Conservation (phyloP, 352 stramenopile genomes). For the Globisporangium cystogenes region DNA sequence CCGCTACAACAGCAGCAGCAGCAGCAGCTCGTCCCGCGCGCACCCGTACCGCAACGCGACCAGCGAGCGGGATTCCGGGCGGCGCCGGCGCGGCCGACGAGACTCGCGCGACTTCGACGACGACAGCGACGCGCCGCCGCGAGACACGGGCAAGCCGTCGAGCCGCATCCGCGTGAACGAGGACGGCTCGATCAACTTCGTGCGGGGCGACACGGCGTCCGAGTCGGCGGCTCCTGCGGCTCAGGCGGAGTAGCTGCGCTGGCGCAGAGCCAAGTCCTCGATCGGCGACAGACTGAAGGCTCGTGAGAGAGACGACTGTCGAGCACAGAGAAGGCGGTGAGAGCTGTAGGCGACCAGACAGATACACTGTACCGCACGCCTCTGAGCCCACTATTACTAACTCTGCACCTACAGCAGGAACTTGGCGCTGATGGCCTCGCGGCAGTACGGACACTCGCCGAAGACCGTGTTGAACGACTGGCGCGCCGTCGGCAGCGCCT, state of each 20-base stretch:
- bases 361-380: too few relatives aligned
- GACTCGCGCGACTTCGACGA: conserved; percentile 12
- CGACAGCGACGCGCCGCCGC: conserved; percentile 1
- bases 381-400: too few relatives aligned
- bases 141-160: conserved; percentile 34
- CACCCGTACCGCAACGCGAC: conserved; percentile 37
- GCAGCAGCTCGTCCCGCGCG: conserved; percentile 16
- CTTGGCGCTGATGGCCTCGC: conserved; percentile 82
- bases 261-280: too few relatives aligned
- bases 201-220: conserved; percentile 17
- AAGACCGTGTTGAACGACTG: conserved; percentile 90
- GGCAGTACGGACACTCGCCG: conserved; percentile 88
- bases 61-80: conserved; percentile 11
- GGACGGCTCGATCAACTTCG: conserved; percentile 59
- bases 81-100: conserved; percentile 6
- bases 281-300: too few relatives aligned
- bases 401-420: conserved; percentile 23
- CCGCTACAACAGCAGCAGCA: too few relatives aligned
- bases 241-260: too few relatives aligned
- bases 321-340: too few relatives aligned
- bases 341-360: too few relatives aligned
- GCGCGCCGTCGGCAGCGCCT: conserved; percentile 79
- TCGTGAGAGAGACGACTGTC: too few relatives aligned
- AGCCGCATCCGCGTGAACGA: conserved; percentile 53
- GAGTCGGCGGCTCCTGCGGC: too few relatives aligned